Conservation (phyloP, 1,284 basidiomycete species). For the Trichosporon sp. region DNA sequence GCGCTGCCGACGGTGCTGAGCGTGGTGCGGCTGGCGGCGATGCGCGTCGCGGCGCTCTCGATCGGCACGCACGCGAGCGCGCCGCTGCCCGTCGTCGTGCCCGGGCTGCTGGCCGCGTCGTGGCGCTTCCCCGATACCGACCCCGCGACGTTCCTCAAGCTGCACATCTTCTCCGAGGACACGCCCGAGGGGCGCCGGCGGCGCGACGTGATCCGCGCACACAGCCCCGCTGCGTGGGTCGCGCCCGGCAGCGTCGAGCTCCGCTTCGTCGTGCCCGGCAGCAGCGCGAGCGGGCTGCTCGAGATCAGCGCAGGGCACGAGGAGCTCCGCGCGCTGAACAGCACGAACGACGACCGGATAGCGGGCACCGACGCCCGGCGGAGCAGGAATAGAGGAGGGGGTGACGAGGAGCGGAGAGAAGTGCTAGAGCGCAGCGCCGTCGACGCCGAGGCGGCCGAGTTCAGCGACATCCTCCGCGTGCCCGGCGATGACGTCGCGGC, state of each 20-base stretch:
- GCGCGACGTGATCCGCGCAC: conserved; percentile 22
- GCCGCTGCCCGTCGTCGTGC: background rate
- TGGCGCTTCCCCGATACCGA: too few species aligned
- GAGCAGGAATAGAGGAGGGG: background rate
- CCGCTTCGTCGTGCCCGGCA: conserved; percentile 28
- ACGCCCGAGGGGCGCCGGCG: conserved; percentile 4
- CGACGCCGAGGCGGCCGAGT: conserved; percentile 17
- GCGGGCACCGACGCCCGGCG: background rate
- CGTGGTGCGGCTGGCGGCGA: background rate
- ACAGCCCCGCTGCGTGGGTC: conserved; percentile 11
- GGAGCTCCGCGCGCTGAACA: background rate
- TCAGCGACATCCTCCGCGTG: conserved; percentile 25
- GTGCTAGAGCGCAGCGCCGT: conserved; percentile 20
- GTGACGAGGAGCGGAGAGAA: conserved; percentile 10
- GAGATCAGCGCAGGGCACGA: background rate
- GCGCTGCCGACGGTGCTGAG: background rate
- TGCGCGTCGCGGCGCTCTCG: background rate
- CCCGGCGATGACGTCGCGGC: conserved; percentile 12
- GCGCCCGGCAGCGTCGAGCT: conserved; percentile 26
- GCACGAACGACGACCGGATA: background rate
- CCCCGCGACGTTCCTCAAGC: conserved; percentile 24
- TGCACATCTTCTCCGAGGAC: conserved; percentile 34
- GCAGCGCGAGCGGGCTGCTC: background rate
- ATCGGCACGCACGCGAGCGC: background rate
- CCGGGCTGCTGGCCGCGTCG: background rate